Base-by-base conservation (phyloP, 345 rosid genomes). In the Eucalyptus grandis region DNA sequence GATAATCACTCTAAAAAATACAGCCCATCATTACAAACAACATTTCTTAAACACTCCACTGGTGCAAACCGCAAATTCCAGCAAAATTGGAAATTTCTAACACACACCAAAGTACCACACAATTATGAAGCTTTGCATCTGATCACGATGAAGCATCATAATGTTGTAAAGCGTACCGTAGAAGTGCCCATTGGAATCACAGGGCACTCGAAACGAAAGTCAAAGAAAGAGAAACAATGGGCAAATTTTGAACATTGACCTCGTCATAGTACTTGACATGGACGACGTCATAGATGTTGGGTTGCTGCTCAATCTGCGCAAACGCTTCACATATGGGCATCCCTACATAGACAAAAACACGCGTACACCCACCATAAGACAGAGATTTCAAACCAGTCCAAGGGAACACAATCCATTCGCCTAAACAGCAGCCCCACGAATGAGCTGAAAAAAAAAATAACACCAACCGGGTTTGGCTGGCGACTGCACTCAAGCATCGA, bases 301-400 rank as follows among this genome's bases (percentile, higher is more conserved):
- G 99, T 89, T 97, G 98, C 93, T 96, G 98, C 90, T 98, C 99
- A 44, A 98, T 96, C 87, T 95, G 96, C 54, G 97, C 94, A 93
- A 98, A 96, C 27, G 99, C 99, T 90, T 98, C 99, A 44, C 96
- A 95, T 65, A 98, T 94, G 8, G 99, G 99, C 98, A 98, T 97
- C 80, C 98, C 99, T 97, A 87, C 50, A 89, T 87, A 90, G 89
- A 50, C 87, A 77, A 37, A 37, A 80, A 86, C 44, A 72, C 44
- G 34, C 17, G 82, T 19, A 72, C 82, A 11, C 40, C 82, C 26
- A 72, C 44, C 44, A 37, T 72, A 40, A 72, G 82, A 72, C 82
- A 34, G 2, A 9, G n/a, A 16, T 34, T 72, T 72, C 11, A n/a
- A 34, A 34, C 82, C 21, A 72, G 44, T 9, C 82, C 82, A 17